phyloP scores from a whole-genome alignment of 1,139 yeast species.

The Kluyveromyces marxianus region DNA sequence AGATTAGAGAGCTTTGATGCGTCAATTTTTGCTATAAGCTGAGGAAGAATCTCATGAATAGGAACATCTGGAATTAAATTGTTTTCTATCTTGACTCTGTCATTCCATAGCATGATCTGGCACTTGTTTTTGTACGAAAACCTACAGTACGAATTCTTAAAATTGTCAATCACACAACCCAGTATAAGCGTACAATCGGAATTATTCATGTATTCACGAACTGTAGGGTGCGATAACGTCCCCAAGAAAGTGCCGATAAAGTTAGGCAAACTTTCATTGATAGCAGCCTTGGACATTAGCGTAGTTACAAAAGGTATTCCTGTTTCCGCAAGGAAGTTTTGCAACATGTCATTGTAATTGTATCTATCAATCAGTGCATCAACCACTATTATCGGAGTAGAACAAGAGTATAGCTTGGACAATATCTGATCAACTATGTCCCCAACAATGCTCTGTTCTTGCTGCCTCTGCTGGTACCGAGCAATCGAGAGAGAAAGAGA shows the following conservation, averaged over 20 bases:
- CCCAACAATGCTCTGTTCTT: neutral
- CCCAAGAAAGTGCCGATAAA: constrained; percentile 86
- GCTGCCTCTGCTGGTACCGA: too few relatives aligned
- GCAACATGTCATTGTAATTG: constrained; percentile 50
- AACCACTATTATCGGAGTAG: constrained; percentile 64
- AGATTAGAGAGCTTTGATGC: constrained; percentile 32
- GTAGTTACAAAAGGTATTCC: constrained; percentile 79
- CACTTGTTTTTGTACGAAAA: constrained; percentile 69
- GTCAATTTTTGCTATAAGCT: constrained; percentile 35
- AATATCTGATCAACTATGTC: constrained; percentile 42
- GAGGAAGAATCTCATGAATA: constrained; percentile 56
- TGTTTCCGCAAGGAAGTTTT: constrained; percentile 53
- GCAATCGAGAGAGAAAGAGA: constrained; percentile 28
- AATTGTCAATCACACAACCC: constrained; percentile 77
- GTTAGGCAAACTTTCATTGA: constrained; percentile 61
- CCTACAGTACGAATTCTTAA: constrained; percentile 81
- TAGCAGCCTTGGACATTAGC: constrained; percentile 83
- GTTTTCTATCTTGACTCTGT: constrained; percentile 47
- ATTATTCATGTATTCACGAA: constrained; percentile 64
- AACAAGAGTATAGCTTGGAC: constrained; percentile 43
- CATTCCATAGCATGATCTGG: constrained; percentile 72
- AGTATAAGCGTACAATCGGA: constrained; percentile 70
- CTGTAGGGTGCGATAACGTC: constrained; percentile 66
- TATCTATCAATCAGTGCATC: constrained; percentile 86
- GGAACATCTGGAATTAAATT: constrained; percentile 69